Evolutionary conservation across 1,284 basidiomycete genomes (phyloP).

Genomic region (Tetrapyrgos nigripes): DNA sequence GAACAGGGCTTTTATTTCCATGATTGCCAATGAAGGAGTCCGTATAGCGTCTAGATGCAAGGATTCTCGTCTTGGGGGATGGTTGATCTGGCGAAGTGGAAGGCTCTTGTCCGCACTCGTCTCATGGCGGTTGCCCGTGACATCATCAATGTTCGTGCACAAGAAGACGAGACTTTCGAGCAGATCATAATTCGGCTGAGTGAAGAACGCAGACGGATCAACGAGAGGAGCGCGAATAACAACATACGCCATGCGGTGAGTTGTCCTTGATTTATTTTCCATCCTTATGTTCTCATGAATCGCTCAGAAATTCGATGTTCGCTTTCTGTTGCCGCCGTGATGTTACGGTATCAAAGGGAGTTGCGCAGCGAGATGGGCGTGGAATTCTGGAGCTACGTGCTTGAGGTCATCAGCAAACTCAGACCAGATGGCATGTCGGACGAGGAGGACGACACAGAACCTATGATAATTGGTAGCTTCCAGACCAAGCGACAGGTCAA

Average conservation of each 20-base stretch:
- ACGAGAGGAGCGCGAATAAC: too few species aligned
- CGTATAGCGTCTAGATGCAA: neutral
- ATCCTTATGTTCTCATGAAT: too few species aligned
- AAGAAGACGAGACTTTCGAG: too few species aligned
- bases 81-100: neutral
- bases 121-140: neutral
- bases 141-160: too few species aligned
- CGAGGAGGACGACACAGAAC: conserved; percentile 1
- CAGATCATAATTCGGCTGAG: too few species aligned
- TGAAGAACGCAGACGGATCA: too few species aligned
- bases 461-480: neutral
- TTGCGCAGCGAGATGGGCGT: neutral
- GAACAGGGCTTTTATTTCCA: neutral
- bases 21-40: neutral
- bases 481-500: neutral
- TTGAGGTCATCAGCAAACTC: neutral
- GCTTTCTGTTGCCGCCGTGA: too few species aligned
- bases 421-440: conserved; percentile 2
- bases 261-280: too few species aligned
- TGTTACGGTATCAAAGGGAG: neutral
- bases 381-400: conserved; percentile 1
- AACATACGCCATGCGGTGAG: too few species aligned
- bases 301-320: too few species aligned
- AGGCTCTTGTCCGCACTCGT: neutral
- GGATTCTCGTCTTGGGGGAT: conserved; percentile 1